Base-by-base conservation (phyloP, 2,329 filamentous ascomycete species). In the Claviceps humidiphila region DNA sequence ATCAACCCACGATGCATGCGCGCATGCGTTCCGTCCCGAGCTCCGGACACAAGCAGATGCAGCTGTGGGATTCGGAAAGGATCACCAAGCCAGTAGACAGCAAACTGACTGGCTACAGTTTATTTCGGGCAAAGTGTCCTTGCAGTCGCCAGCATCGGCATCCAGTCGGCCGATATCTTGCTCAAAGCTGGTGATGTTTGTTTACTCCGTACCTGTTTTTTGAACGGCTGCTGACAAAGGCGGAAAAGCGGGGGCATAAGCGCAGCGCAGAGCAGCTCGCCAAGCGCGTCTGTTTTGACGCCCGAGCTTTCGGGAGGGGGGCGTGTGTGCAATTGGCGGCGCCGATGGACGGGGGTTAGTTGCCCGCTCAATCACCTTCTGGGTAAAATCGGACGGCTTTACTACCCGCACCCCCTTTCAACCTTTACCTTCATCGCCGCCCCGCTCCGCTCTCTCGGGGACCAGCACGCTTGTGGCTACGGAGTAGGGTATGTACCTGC, bases 211-310 rank as follows among this genome's bases (percentile, higher is more conserved):
- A 22, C 17, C 17, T 20, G 40, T 45, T 38, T 40, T 49, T 45
- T 49, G 37, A 8, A 42, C 26, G 30, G 17, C 22, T 42, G 51
- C 48, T 53, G 48, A 53, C 47, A 43, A 47, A 43, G 5, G 26
- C 42, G 11, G 9, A 51, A 42, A 51, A 45, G 24, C 34, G 51
- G 51, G 17, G 38, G 1, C 37, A 22, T 42, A 50, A 50, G 51
- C 51, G 51, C 47, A 17, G 16, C 13, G 40, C 38, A 17, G 16
- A 7, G 46, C 38, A 40, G 24, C 24, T 49, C 51, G 51, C 51
- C 42, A 41, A 53, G 47, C 51, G 51, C 51, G 51, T 47, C 42
- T 47, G 30, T 38, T 44, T 37, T 42, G 34, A 42, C 45, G 45
- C 40, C 24, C 48, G 9, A 17, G 42, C 20, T 22, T 30, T n/a